Percentiles rank a stretch among this genome's conserved stretches.
Conservation (phyloP, 2,329 filamentous ascomycete genomes). For the Fusarium nisikadoi region DNA sequence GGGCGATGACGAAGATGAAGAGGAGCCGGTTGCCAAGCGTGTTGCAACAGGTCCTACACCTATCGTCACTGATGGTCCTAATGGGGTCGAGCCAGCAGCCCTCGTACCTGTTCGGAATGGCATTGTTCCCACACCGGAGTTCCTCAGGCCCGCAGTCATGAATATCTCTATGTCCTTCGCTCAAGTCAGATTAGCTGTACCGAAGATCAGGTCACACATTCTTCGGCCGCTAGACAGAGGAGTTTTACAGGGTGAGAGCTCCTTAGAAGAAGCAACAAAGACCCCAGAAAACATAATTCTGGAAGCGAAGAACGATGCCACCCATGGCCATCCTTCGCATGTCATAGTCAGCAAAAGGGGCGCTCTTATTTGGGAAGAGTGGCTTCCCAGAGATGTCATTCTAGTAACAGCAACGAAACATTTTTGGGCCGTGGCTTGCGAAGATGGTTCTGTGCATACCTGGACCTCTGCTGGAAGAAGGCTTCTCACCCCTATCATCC, state of each 20-base stretch:
- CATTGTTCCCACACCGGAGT: slow-evolving; percentile 78
- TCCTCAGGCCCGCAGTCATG: slow-evolving; percentile 85
- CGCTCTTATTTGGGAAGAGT: slow-evolving; percentile 91
- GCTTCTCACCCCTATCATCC: slow-evolving; percentile 82
- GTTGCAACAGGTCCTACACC: slow-evolving; percentile 74
- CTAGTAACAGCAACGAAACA: slow-evolving; percentile 88
- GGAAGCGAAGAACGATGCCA: slow-evolving; percentile 87
- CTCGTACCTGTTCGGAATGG: slow-evolving; percentile 68
- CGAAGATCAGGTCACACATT: slow-evolving; percentile 85
- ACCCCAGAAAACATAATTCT: slow-evolving; percentile 78
- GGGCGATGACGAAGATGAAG: slow-evolving; percentile 80
- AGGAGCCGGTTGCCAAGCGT: slow-evolving; percentile 63
- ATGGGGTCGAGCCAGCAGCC: slow-evolving; percentile 82
- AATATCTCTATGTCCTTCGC: slow-evolving; percentile 85
- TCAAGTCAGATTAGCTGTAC: slow-evolving; percentile 87
- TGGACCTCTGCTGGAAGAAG: slow-evolving; percentile 94
- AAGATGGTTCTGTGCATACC: slow-evolving; percentile 88
- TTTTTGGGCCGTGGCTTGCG: slow-evolving; percentile 93
- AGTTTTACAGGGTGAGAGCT: slow-evolving; percentile 62
- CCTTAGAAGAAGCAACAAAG: slow-evolving; percentile 70
- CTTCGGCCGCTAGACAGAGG: slow-evolving; percentile 81
- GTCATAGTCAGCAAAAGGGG: slow-evolving; percentile 85
- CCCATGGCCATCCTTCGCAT: slow-evolving; percentile 82
- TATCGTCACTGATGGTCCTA: slow-evolving; percentile 79
- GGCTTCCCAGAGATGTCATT: slow-evolving; percentile 85